Evolutionary conservation across 2,329 filamentous ascomycete genomes (phyloP), one percentile per base, ranked within the genome.

Genomic region (Ustulina deusta): DNA sequence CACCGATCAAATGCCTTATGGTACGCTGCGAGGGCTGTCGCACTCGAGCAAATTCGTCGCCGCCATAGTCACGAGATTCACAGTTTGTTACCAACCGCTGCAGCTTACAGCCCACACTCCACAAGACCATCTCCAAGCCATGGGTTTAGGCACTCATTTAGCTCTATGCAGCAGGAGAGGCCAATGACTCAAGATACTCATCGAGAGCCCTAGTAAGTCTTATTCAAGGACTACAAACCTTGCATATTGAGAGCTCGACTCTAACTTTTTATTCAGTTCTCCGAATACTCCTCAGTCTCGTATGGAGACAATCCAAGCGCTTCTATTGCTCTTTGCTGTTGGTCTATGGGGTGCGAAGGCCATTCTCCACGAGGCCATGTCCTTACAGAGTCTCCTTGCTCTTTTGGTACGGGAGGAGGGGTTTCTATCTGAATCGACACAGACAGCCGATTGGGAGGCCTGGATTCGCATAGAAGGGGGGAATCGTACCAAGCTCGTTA

Each of bases 241-340:
- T 57, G 0, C 34, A 46, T 27, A 7, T 55, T 5, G 1, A 34
- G 38, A 48, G 6, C 7, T 61, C 11, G n/a, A 40, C 15, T 60
- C 60, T 70, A 59, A 68, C 22, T 10, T 20, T 32, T 34, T 7
- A 22, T 64, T 69, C 25, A 70, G 86, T 73, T 87, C 86, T 13
- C 83, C 86, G 0, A 90, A 89, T 65, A 88, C 86, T 0, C 85
- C 86, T 0, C 85, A 87, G 72, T 84, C 87, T 2, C 81, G 87
- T 0, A 82, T 91, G 51, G 89, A 91, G 74, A 91, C 88, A 0
- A 90, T 90, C 2, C 89, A 91, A 72, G 86, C 89, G 3, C 81
- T 91, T 1, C 78, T 91, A 0, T 76, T 91, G 1, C 82, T 90
- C 4, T 89, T 89, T 70, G 85, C 86, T 0, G 83, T 89, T 9